phyloP scores from a whole-genome alignment of 2,329 filamentous ascomycete genomes.

The Penicillium sp. region DNA sequence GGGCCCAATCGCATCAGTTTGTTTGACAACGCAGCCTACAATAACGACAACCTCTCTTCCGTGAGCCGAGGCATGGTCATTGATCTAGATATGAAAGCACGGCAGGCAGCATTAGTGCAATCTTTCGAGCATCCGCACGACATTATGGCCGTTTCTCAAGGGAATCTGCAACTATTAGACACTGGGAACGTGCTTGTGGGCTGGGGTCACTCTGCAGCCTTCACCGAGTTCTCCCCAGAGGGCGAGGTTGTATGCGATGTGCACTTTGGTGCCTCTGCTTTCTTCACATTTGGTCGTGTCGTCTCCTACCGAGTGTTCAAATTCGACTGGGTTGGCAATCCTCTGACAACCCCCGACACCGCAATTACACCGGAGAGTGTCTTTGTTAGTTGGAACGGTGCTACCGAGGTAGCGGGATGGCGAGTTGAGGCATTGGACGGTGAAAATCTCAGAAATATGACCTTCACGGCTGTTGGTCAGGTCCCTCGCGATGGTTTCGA shows the following conservation, averaged over 20 bases:
- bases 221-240: constrained; percentile 45
- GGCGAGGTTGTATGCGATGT: constrained; percentile 27
- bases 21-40: constrained; percentile 28
- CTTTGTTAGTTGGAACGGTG: constrained; percentile 40
- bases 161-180: constrained; percentile 22
- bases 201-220: constrained; percentile 52
- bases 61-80: constrained; percentile 19
- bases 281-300: constrained; percentile 47
- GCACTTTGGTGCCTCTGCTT: constrained; percentile 46
- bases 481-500: constrained; percentile 24
- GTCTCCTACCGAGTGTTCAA: constrained; percentile 59
- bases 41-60: constrained; percentile 9
- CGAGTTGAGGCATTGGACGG: constrained; percentile 22
- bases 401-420: constrained; percentile 35
- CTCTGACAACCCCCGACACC: constrained; percentile 38
- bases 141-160: constrained; percentile 20
- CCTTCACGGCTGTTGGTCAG: constrained; percentile 13
- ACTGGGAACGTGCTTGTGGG: constrained; percentile 49
- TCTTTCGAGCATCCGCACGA: constrained; percentile 20
- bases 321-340: constrained; percentile 51
- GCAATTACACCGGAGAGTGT: constrained; percentile 15
- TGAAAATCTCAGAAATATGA: constrained; percentile 11
- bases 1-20: constrained; percentile 22
- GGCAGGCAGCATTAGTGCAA: constrained; percentile 10
- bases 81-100: constrained; percentile 13